Base-by-base conservation (phyloP, 2,329 filamentous ascomycete species). In the Aureobasidium zeae region DNA sequence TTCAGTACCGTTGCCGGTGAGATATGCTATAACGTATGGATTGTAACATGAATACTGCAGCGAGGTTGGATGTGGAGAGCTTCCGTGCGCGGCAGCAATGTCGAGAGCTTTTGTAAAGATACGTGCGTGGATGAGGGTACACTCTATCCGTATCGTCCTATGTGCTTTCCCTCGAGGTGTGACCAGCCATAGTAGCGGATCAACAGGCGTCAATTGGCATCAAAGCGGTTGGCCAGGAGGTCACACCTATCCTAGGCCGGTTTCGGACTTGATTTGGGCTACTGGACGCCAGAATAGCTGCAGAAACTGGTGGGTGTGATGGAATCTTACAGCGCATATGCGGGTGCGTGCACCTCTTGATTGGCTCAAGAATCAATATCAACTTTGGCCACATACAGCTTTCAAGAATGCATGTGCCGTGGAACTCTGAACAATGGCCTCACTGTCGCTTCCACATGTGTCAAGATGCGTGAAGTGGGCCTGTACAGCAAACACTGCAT, bases 1-100 rank as follows among this genome's bases (percentile, higher is more conserved):
- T 20, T 43, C 12, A 29, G 34, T 30, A 43, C 33, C 33, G 43
- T 45, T 45, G 43, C 43, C 34, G 28, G 43, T 43, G 39, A 33
- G 39, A 43, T 34, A 34, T 20, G 33, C 39, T 34, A 43, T 26
- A 43, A 21, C 15, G 22, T 33, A 11, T 5, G 16, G 31, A 21
- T 43, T 15, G 43, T 45, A 13, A 32, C 43, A 38, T 34, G 34
- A 32, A 36, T 13, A 25, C 34, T 20, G 19, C 16, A 26, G 16
- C 33, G 10, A 28, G 26, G 30, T 28, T 38, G 15, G 13, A 31
- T 7, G 19, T 38, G 26, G 43, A 34, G 34, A n/a, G 32, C 22
- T 43, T 38, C 41, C 34, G 22, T 17, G 34, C 43, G 43, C 34
- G 43, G 32, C 21, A 45, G 34, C 25, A 45, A 30, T 30, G 24